Evolutionary conservation across 495 filamentous ascomycete genomes (phyloP).

Genomic region (Aspergillus bertholletiae): DNA sequence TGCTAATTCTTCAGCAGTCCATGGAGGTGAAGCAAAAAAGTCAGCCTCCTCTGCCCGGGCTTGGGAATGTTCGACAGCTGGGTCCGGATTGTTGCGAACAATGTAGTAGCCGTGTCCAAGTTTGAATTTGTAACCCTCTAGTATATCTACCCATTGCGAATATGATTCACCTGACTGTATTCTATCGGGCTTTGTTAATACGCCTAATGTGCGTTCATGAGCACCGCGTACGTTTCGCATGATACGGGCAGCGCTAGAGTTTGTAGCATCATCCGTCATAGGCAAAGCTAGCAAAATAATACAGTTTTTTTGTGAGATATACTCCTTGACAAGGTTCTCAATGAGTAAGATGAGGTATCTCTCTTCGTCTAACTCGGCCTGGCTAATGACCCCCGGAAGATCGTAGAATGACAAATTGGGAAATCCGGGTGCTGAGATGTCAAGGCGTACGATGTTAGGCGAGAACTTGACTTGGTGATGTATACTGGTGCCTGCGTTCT

Average conservation of each 20-base stretch:
- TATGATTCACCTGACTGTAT: conserved; percentile 46
- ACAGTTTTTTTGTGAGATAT: conserved; percentile 59
- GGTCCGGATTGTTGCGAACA: conserved; percentile 55
- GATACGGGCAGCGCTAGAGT: conserved; percentile 63
- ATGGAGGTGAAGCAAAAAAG: conserved; percentile 54
- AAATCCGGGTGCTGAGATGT: conserved; percentile 66
- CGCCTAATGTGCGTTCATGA: conserved; percentile 61
- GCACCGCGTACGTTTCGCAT: conserved; percentile 56
- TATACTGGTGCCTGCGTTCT: conserved; percentile 22
- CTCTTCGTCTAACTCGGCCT: conserved; percentile 56
- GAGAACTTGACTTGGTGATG: conserved; percentile 60
- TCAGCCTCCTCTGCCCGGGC: conserved; percentile 54
- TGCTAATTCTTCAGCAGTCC: conserved; percentile 40
- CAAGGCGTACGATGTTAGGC: conserved; percentile 70
- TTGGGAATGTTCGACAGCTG: conserved; percentile 44
- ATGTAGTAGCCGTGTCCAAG: conserved; percentile 66
- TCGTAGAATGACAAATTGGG: conserved; percentile 77
- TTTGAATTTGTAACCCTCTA: conserved; percentile 49
- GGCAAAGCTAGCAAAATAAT: conserved; percentile 72
- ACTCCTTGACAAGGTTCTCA: conserved; percentile 62
- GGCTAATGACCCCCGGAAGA: conserved; percentile 73
- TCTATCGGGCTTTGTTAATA: conserved; percentile 78
- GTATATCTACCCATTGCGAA: conserved; percentile 53
- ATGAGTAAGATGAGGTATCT: conserved; percentile 64
- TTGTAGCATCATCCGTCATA: conserved; percentile 71